Evolutionary conservation across 345 rosid genomes (phyloP), one percentile per base, ranked within the genome.

Genomic region (Raphanus raphanistrum): DNA sequence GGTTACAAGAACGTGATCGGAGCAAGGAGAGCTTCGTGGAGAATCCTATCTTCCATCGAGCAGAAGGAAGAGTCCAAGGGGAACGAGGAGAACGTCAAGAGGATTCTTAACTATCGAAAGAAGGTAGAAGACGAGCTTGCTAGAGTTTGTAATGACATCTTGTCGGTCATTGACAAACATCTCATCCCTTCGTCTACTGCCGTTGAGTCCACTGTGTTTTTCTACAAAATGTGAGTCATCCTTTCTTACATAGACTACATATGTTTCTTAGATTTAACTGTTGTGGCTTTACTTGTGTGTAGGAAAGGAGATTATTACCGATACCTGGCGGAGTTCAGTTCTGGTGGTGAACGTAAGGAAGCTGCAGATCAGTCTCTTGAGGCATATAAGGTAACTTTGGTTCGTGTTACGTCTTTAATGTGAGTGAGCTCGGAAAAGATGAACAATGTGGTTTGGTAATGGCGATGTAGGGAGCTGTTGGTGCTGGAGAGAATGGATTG

Each of bases 1-100:
- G 93, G 87, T 3, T 89, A 85, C 84, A 89, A 89, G 87, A 86
- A 89, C 75, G 90, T 87, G 80, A 83, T 89, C 16, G 93, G 93
- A 2, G 86, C 88, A 0, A 81, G 91, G 70, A 81, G 93, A 68
- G 91, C 93, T 6, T 87, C 89, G 2, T 87, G 90, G 93, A 76
- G 93, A 69, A 87, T 89, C 33, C 68, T 89, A 29, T 89, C 89
- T 1, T 86, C 93, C 32, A 85, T 89, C 5, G 93, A 87, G 82
- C 91, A 86, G 84, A 89, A 89, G 79, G 93, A 87, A 78, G 91
- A 82, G 55, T 79, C 87, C 0, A 87, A 81, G 58, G 90, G 90
- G 16, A 85, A 84, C 31, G 87, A 87, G 10, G 73, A 50, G 5
- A 82, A 84, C 54, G 90, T 77, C 36, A 84, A 81, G 82, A 70